A percentile compares a stretch with the other conserved stretches of the same genome.
phyloP scores from a whole-genome alignment of 1,139 yeast species.

The Suzukiozyma palmioleophila region DNA sequence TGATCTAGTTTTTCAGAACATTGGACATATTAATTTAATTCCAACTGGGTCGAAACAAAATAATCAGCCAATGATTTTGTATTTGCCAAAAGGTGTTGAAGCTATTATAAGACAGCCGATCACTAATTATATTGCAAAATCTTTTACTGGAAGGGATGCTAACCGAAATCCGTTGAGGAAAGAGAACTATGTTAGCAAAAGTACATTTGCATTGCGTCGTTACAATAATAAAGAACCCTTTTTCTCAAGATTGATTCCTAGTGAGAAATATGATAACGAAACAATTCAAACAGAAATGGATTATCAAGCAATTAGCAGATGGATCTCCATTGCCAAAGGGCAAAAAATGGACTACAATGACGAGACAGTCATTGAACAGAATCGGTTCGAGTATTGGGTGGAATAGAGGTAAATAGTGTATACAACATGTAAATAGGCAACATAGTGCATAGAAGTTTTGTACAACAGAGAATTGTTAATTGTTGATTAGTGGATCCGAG shows the following conservation, averaged over 20 bases:
- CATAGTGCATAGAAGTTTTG: not conserved
- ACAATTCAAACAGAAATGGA: constrained; percentile 1
- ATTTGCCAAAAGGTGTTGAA: constrained; percentile 28
- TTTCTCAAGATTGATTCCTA: constrained; percentile 18
- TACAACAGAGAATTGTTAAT: too few relatives aligned
- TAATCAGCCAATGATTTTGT: constrained; percentile 28
- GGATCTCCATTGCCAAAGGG: constrained; percentile 6
- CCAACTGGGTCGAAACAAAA: constrained; percentile 50
- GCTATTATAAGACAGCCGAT: constrained; percentile 36
- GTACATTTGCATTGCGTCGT: constrained; percentile 23
- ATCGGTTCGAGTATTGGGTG: constrained; percentile 15
- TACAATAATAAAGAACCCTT: constrained; percentile 23
- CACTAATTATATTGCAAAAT: constrained; percentile 26
- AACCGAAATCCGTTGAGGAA: constrained; percentile 33
- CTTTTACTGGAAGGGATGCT: constrained; percentile 35
- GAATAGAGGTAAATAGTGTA: constrained; percentile 5
- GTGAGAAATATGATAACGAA: constrained; percentile 3
- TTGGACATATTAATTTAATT: constrained; percentile 62
- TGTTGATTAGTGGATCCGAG: not conserved
- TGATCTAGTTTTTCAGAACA: constrained; percentile 63
- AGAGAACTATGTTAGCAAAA: constrained; percentile 23
- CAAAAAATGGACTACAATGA: constrained; percentile 9
- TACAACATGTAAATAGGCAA: not conserved
- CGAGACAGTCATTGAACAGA: constrained; percentile 9
- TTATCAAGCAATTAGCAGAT: constrained; percentile 6